Evolutionary conservation across 306 rosid species (phyloP).

Genomic region (Mimosa bimucronata): DNA sequence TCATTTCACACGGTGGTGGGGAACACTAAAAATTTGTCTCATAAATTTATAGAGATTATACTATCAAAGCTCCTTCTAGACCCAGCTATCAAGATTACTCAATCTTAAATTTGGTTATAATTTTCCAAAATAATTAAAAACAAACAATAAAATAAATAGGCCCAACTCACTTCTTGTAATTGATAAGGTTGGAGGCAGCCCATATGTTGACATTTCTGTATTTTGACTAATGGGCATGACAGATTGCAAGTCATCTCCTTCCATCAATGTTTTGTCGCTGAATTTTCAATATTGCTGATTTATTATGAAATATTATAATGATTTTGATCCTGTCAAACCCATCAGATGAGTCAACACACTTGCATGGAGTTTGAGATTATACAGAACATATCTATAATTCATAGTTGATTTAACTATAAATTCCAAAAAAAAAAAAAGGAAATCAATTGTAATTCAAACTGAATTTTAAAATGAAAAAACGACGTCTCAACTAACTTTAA

Average conservation of each 20-base stretch:
- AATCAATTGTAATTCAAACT: background rate
- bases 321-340: background rate
- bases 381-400: background rate
- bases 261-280: background rate
- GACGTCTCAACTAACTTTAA: background rate
- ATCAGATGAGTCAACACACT: background rate
- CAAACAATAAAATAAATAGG: background rate
- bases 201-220: background rate
- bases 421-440: background rate
- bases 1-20: background rate
- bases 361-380: background rate
- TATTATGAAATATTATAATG: background rate
- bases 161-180: background rate
- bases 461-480: background rate
- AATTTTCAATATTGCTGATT: background rate
- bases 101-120: background rate
- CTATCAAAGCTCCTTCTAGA: too few species aligned
- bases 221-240: background rate
- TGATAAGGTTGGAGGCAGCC: background rate
- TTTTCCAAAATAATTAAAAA: background rate
- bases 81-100: too few species aligned
- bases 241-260: background rate
- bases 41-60: too few species aligned
- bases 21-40: too few species aligned
- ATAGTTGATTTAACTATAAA: background rate